A percentile compares a stretch with the other conserved stretches of the same genome.
Evolutionary conservation across 352 stramenopile species (phyloP).

Genomic region (Pythium diclinum): DNA sequence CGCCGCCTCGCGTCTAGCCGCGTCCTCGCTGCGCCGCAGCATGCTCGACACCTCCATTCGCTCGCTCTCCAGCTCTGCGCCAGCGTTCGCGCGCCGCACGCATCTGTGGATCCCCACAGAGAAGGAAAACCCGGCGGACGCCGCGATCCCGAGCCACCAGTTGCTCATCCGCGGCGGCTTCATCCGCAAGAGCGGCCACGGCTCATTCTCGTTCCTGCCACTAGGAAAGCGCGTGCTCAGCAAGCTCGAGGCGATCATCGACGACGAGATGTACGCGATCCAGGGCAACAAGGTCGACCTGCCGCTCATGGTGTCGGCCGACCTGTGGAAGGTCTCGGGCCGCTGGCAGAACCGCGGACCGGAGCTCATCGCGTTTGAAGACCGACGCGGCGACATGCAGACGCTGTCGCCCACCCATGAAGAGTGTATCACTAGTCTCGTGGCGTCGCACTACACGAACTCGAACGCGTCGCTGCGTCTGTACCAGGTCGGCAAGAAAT

Average conservation of each 20-base stretch:
- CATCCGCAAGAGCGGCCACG: slow-evolving; percentile 81
- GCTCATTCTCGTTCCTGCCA: slow-evolving; percentile 77
- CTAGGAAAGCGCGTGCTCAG: slow-evolving; percentile 67
- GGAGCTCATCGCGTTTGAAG: slow-evolving; percentile 81
- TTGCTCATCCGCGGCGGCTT: slow-evolving; percentile 82
- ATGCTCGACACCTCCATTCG: not conserved
- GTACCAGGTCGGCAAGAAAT: slow-evolving; percentile 89
- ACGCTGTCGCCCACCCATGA: slow-evolving; percentile 82
- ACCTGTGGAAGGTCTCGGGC: slow-evolving; percentile 81
- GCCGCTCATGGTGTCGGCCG: slow-evolving; percentile 64
- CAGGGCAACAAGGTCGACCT: slow-evolving; percentile 83
- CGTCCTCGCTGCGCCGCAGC: not conserved
- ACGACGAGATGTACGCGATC: slow-evolving; percentile 76
- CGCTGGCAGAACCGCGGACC: slow-evolving; percentile 79
- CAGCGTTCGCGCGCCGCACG: slow-evolving; percentile 31
- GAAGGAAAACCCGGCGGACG: slow-evolving; percentile 72
- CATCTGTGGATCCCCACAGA: slow-evolving; percentile 71
- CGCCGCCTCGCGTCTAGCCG: slow-evolving; percentile 8
- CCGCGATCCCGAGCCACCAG: slow-evolving; percentile 80
- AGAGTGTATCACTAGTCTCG: slow-evolving; percentile 81
- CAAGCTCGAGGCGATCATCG: slow-evolving; percentile 82
- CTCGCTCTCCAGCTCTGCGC: slow-evolving; percentile 24
- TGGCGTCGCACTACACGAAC: slow-evolving; percentile 57
- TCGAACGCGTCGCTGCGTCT: slow-evolving; percentile 55
- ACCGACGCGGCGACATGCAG: slow-evolving; percentile 65